Percentiles rank a stretch among this genome's conserved stretches.
Conservation (phyloP, 2,329 filamentous ascomycete genomes). For the Colletotrichum higginsianum region DNA sequence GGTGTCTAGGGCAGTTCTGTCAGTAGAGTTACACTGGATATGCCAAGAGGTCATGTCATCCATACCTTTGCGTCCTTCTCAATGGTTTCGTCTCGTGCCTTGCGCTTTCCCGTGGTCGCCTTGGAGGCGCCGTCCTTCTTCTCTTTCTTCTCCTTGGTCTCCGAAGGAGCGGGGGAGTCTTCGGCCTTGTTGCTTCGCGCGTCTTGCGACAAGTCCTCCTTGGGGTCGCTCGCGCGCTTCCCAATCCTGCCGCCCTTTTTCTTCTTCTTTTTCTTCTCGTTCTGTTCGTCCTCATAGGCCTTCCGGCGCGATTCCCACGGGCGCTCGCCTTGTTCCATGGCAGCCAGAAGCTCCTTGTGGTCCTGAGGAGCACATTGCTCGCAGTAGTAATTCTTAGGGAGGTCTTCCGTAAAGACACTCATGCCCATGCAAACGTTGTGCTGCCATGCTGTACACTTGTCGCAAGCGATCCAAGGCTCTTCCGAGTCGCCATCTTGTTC, state of each 20-base stretch:
- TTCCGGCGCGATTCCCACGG: slow-evolving; percentile 84
- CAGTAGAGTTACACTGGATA: not conserved
- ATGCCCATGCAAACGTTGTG: slow-evolving; percentile 97
- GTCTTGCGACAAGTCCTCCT: slow-evolving; percentile 56
- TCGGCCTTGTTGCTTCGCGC: slow-evolving; percentile 49
- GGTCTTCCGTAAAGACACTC: slow-evolving; percentile 81
- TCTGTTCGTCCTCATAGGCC: slow-evolving; percentile 73
- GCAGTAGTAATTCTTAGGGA: slow-evolving; percentile 91
- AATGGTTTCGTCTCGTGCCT: slow-evolving; percentile 70
- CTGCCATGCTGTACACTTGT: slow-evolving; percentile 94
- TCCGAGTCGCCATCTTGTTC: slow-evolving; percentile 88
- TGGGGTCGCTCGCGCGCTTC: slow-evolving; percentile 76
- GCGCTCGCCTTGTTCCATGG: slow-evolving; percentile 84
- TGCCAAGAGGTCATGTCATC: slow-evolving; percentile 42
- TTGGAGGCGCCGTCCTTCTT: slow-evolving; percentile 62
- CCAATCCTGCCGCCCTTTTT: slow-evolving; percentile 72
- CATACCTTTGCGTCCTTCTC: slow-evolving; percentile 67
- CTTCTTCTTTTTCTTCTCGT: slow-evolving; percentile 68
- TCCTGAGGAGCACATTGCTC: slow-evolving; percentile 89
- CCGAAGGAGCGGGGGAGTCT: slow-evolving; percentile 58
- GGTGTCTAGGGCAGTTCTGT: slow-evolving; percentile 53
- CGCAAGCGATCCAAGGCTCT: slow-evolving; percentile 96
- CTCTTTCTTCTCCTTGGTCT: slow-evolving; percentile 61
- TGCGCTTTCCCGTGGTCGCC: slow-evolving; percentile 67
- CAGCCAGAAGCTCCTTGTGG: slow-evolving; percentile 85